phyloP scores from a whole-genome alignment of 1,284 basidiomycete species.

The Moesziomyces antarcticus region DNA sequence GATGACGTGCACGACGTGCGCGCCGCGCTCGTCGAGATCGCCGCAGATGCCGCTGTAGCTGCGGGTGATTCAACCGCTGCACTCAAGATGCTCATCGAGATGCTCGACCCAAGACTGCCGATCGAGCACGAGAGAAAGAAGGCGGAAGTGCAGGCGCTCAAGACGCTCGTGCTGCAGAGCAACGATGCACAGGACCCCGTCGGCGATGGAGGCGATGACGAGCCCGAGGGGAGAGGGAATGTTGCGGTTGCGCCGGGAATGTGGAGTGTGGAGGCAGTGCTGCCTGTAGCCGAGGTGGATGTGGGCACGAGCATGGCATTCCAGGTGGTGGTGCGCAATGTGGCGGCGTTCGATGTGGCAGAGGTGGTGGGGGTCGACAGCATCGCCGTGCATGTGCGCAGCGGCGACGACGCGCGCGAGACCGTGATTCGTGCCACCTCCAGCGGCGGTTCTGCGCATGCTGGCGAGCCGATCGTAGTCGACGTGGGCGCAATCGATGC shows the following conservation, averaged over 20 bases:
- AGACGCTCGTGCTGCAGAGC: constrained; percentile 7
- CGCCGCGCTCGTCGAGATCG: constrained; percentile 17
- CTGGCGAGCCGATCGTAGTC: constrained; percentile 3
- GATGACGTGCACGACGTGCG: constrained; percentile 31
- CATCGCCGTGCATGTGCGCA: constrained; percentile 6
- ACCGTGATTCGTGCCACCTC: constrained; percentile 4
- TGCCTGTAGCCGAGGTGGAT: constrained; percentile 19
- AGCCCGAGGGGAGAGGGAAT: background rate
- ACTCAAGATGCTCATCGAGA: constrained; percentile 20
- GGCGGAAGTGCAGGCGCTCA: constrained; percentile 12
- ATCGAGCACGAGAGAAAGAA: constrained; percentile 4
- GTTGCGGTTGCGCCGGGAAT: constrained; percentile 4
- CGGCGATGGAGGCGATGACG: background rate
- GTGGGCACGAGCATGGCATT: constrained; percentile 14
- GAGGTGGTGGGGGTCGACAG: constrained; percentile 6
- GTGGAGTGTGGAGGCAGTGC: constrained; percentile 5
- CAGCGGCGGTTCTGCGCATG: background rate
- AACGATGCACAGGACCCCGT: background rate
- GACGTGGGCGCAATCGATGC: constrained; percentile 15
- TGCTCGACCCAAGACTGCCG: constrained; percentile 9
- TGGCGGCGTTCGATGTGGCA: constrained; percentile 3
- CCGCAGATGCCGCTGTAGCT: constrained; percentile 25
- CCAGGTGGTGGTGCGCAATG: constrained; percentile 21
- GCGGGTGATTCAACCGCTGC: constrained; percentile 21
- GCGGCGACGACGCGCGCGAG: constrained; percentile 2